Conservation (phyloP, 1,139 yeast genomes). For the Taphrina flavorubra region DNA sequence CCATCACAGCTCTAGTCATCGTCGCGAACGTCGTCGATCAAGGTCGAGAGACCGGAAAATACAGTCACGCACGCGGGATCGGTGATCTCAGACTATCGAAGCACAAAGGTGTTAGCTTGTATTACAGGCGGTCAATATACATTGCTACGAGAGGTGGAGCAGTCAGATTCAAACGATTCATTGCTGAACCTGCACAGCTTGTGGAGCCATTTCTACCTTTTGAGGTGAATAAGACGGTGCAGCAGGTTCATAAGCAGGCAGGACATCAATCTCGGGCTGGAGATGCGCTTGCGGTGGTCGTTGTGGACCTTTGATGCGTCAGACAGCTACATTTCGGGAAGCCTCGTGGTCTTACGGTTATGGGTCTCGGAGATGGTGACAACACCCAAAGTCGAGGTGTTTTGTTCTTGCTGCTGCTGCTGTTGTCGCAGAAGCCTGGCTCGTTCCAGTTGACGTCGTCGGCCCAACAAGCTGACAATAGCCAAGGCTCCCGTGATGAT, state of each 20-base stretch:
- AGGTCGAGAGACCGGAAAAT: slow-evolving; percentile 1
- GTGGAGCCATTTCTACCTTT: neutral
- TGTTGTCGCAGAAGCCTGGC: slow-evolving; percentile 1
- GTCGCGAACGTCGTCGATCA: neutral
- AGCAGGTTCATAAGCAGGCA: slow-evolving; percentile 24
- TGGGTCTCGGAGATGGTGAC: neutral
- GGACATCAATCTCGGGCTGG: slow-evolving; percentile 1
- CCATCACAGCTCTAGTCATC: neutral
- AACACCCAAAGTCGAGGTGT: neutral
- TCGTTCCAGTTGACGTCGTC: slow-evolving; percentile 4
- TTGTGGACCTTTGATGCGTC: neutral
- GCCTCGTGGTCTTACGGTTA: neutral
- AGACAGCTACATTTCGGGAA: neutral
- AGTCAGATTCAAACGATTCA: neutral
- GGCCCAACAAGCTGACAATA: slow-evolving; percentile 5
- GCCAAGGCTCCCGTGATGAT: slow-evolving; percentile 17
- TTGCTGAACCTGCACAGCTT: neutral
- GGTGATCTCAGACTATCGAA: neutral
- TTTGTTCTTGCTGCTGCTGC: neutral
- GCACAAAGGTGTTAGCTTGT: too few relatives aligned
- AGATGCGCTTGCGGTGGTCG: slow-evolving; percentile 13
- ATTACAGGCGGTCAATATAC: neutral
- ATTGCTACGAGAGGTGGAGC: neutral
- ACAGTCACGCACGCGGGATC: neutral
- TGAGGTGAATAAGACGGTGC: slow-evolving; percentile 21